Evolutionary conservation across 2,329 filamentous ascomycete species (phyloP).

Genomic region (Claviceps paspali): DNA sequence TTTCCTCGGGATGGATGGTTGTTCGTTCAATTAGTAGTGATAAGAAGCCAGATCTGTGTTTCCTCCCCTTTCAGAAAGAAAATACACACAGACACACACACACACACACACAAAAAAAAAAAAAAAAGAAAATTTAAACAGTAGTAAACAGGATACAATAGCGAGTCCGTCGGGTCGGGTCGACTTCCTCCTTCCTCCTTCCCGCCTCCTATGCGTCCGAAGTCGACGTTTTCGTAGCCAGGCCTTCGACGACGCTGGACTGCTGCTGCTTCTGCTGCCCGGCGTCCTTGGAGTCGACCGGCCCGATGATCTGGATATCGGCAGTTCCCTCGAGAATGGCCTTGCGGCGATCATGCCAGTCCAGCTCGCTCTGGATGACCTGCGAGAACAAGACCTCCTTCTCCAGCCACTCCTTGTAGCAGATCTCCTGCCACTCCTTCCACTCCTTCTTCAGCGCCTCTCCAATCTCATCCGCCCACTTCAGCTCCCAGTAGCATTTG

Average conservation of each 20-base stretch:
- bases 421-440: slow-evolving; percentile 48
- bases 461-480: slow-evolving; percentile 56
- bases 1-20: too few relatives aligned
- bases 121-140: too few relatives aligned
- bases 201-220: slow-evolving; percentile 2
- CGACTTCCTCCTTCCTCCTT: not conserved
- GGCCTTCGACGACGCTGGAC: slow-evolving; percentile 10
- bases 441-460: slow-evolving; percentile 50
- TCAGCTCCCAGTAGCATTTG: slow-evolving; percentile 54
- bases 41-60: too few relatives aligned
- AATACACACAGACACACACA: too few relatives aligned
- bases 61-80: too few relatives aligned
- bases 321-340: slow-evolving; percentile 35
- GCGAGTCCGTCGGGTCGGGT: too few relatives aligned
- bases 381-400: slow-evolving; percentile 70
- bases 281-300: slow-evolving; percentile 15
- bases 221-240: slow-evolving; percentile 3
- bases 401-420: slow-evolving; percentile 60
- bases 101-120: too few relatives aligned
- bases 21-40: too few relatives aligned
- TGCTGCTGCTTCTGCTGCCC: too few relatives aligned
- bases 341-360: slow-evolving; percentile 45
- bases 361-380: slow-evolving; percentile 49
- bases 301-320: slow-evolving; percentile 26
- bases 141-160: too few relatives aligned